Conservation (phyloP, 768 basidiomycete species). For the Leucosporidium scottii region DNA sequence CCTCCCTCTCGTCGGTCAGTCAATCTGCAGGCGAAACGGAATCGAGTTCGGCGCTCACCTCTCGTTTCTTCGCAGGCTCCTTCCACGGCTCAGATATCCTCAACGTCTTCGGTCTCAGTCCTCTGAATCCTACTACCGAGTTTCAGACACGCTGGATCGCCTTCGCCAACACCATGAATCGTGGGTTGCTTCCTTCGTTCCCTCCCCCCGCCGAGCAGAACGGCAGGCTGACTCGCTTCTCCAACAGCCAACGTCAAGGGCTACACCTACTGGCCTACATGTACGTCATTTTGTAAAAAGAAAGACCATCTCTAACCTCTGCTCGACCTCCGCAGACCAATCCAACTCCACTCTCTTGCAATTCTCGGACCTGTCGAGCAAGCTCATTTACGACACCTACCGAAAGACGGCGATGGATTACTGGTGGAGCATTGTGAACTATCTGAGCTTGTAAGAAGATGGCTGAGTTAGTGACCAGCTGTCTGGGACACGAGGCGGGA, state of each 20-base stretch:
- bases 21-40: too few relatives aligned
- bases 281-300: not conserved
- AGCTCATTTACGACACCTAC: conserved; percentile 4
- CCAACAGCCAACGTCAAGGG: conserved; percentile 3
- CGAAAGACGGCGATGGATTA: conserved; percentile 6
- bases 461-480: too few relatives aligned
- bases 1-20: too few relatives aligned
- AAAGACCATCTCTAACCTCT: too few relatives aligned
- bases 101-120: not conserved
- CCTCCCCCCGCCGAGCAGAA: not conserved
- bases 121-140: conserved; percentile 5
- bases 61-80: not conserved
- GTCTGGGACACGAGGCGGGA: too few relatives aligned
- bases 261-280: conserved; percentile 7
- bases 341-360: conserved; percentile 8
- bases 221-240: too few relatives aligned
- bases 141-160: conserved; percentile 14
- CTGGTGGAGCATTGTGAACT: not conserved
- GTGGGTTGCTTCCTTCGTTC: not conserved
- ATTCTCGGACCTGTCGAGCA: conserved; percentile 9
- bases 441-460: too few relatives aligned
- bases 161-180: conserved; percentile 6
- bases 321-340: not conserved
- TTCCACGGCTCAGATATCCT: conserved; percentile 14
- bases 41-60: too few relatives aligned